Percentiles rank a stretch among this genome's conserved stretches.
Conservation (phyloP, 345 rosid species). For the Hypericum perforatum region DNA sequence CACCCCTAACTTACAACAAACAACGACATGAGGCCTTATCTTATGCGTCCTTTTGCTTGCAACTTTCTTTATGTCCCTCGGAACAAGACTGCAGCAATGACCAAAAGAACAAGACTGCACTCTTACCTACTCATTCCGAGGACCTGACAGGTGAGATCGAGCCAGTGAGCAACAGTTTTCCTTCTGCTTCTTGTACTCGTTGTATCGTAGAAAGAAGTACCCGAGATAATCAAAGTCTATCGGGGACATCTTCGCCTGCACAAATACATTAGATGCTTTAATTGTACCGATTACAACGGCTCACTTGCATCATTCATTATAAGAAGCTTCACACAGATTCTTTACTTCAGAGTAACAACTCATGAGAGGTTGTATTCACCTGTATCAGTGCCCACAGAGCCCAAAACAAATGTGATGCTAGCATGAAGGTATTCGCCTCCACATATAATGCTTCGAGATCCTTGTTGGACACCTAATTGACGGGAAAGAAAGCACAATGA, state of each 20-base stretch:
- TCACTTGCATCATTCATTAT: no score
- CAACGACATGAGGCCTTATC: no score
- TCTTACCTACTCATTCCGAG: background rate
- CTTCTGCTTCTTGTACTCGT: slow-evolving; percentile 76
- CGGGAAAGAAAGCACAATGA: background rate
- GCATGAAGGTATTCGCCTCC: slow-evolving; percentile 61
- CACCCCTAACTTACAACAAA: no score
- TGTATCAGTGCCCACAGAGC: slow-evolving; percentile 93
- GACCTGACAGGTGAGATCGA: slow-evolving; percentile 31
- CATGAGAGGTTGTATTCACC: slow-evolving; percentile 25
- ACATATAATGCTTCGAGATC: slow-evolving; percentile 56
- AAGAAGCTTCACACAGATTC: no score
- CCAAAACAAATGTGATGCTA: slow-evolving; percentile 85
- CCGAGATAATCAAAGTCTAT: slow-evolving; percentile 74
- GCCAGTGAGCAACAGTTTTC: slow-evolving; percentile 44
- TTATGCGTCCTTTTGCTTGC: no score
- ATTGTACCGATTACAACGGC: no score
- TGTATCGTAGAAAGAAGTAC: slow-evolving; percentile 78
- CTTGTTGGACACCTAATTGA: slow-evolving; percentile 40
- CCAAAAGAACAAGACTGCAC: background rate
- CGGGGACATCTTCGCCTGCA: slow-evolving; percentile 89
- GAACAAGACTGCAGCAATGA: no score
- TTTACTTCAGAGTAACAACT: background rate
- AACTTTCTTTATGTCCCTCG: no score
- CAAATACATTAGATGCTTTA: no score